Evolutionary conservation across 345 rosid genomes (phyloP).

Genomic region (Populus pruinosa): DNA sequence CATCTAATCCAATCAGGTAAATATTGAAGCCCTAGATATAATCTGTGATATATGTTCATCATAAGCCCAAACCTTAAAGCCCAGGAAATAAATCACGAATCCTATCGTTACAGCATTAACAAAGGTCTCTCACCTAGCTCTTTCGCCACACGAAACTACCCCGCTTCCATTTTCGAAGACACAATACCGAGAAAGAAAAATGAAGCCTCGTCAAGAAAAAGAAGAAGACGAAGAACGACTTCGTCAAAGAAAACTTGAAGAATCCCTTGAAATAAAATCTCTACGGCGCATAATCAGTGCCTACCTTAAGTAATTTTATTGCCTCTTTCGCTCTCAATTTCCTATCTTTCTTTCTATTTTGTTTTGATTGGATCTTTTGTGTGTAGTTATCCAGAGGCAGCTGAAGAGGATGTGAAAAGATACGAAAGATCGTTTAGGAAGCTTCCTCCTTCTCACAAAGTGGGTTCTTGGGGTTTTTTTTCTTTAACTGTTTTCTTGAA

Average conservation of each 20-base stretch:
- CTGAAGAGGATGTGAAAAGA: constrained; percentile 78
- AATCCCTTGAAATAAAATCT: constrained; percentile 89
- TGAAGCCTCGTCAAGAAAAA: constrained; percentile 13
- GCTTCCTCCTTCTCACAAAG: constrained; percentile 80
- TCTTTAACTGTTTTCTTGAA: background rate
- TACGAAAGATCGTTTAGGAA: constrained; percentile 75
- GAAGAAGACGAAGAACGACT: constrained; percentile 59
- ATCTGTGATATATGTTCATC: no score
- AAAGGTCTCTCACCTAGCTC: no score
- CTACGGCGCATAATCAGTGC: constrained; percentile 95
- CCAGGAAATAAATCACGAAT: no score
- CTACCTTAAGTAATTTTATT: constrained; percentile 66
- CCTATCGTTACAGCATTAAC: no score
- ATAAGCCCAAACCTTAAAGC: no score
- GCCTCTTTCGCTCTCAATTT: background rate
- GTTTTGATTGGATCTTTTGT: background rate
- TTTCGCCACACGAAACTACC: no score
- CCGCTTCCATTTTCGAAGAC: background rate
- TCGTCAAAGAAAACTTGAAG: constrained; percentile 79
- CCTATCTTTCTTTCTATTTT: background rate
- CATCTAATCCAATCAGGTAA: no score
- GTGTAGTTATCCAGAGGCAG: constrained; percentile 79
- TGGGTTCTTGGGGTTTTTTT: background rate
- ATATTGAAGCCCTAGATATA: no score
- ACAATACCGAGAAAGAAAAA: background rate